Conservation (phyloP, 176 grass and related monocot genomes). For the Puccinellia tenuiflora region DNA sequence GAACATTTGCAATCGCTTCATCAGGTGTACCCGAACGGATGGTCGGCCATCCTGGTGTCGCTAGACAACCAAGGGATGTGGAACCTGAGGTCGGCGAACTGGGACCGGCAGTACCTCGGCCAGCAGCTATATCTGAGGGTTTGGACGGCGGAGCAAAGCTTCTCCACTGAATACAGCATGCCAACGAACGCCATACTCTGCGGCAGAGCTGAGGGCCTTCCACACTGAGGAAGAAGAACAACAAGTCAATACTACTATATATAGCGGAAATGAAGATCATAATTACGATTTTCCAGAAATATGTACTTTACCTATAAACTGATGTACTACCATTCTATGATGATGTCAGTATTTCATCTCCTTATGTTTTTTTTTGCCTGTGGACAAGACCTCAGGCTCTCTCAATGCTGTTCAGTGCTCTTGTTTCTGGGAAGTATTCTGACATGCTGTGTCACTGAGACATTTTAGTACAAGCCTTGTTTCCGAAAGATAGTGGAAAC, state of each 20-base stretch:
- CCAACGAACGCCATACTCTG: slow-evolving; percentile 64
- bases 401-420: background rate
- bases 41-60: slow-evolving; percentile 93
- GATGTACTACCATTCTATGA: slow-evolving; percentile 17
- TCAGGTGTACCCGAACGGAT: slow-evolving; percentile 80
- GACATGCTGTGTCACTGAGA: background rate
- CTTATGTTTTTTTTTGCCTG: slow-evolving; percentile 2
- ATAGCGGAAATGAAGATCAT: slow-evolving; percentile 8
- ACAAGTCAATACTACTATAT: slow-evolving; percentile 16
- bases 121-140: slow-evolving; percentile 86
- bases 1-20: background rate
- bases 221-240: slow-evolving; percentile 33
- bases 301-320: slow-evolving; percentile 4
- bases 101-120: slow-evolving; percentile 72
- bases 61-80: slow-evolving; percentile 92
- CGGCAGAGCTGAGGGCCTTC: slow-evolving; percentile 44
- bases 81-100: slow-evolving; percentile 75
- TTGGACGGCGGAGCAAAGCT: slow-evolving; percentile 71
- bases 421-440: background rate
- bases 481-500: background rate
- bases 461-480: background rate
- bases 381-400: slow-evolving; percentile 9
- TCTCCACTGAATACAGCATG: slow-evolving; percentile 71
- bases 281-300: background rate
- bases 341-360: background rate